These are phyloP conservation scores for Globisporangium viniferum DNA, from an alignment of 352 stramenopile genomes.

Conservation along the genomic window DNA sequence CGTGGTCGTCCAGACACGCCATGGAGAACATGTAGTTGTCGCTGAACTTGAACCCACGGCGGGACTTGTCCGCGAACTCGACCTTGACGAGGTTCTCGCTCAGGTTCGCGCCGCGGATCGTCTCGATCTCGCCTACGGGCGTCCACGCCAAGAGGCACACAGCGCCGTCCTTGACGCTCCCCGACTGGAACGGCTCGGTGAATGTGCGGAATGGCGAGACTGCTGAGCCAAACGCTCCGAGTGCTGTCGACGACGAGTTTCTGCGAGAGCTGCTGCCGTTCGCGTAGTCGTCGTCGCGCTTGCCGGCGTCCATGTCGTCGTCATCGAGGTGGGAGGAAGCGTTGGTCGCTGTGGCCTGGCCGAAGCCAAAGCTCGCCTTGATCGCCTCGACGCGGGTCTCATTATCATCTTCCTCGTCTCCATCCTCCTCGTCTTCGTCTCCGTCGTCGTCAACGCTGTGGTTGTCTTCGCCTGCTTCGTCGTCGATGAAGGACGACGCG, in stretches of 20 bases:
- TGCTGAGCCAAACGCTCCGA: neutral
- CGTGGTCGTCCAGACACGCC: conserved; percentile 63
- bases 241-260: neutral
- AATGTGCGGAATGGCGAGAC: conserved; percentile 31
- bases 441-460: conserved; percentile 25
- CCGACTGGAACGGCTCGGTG: conserved; percentile 67
- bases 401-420: conserved; percentile 42
- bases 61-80: conserved; percentile 77
- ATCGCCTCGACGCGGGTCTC: conserved; percentile 76
- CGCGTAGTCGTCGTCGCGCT: conserved; percentile 1
- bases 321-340: conserved; percentile 17
- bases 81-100: conserved; percentile 79
- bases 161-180: conserved; percentile 38
- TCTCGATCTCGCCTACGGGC: conserved; percentile 75
- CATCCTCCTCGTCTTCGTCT: conserved; percentile 31
- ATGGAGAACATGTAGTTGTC: conserved; percentile 85
- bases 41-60: conserved; percentile 82
- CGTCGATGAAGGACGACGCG: conserved; percentile 40
- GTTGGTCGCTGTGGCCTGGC: conserved; percentile 25
- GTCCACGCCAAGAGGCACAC: conserved; percentile 72
- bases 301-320: conserved; percentile 13
- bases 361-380: conserved; percentile 83
- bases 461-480: conserved; percentile 41
- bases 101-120: conserved; percentile 59
- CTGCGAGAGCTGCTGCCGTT: neutral